Base-by-base conservation (phyloP, 805 yeast species). In the Blastobotrys robertii region DNA sequence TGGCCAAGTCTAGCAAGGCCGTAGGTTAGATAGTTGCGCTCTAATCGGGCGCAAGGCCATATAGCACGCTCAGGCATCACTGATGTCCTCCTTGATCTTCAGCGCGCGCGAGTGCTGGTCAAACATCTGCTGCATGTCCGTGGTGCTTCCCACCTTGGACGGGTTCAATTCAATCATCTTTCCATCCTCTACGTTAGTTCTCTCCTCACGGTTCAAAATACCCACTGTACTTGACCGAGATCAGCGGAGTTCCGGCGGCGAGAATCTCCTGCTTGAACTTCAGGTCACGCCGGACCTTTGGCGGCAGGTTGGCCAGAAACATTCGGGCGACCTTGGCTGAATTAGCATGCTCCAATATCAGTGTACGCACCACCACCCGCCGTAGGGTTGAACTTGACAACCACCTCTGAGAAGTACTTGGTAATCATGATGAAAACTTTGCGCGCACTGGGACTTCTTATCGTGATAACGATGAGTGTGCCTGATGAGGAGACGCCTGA, bases 81-180 rank as follows among this genome's bases (percentile, higher is more conserved):
- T 67, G 43, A 84, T 76, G 47, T 81, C 81, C 47, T 86, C 95
- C 55, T 83, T 71, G 52, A 87, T 69, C 46, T 78, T 78, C 53
- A 88, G 65, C 54, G 77, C 74, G 63, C 95, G 77, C 8, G 95
- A 85, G 57, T 88, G 94, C 44, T 83, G 70, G 58, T 88, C 94
- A 50, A 90, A 77, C 47, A 70, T 61, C 42, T 76, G 79, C 8
- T 74, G 65, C 52, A 87, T 64, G 50, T 87, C 95, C 14, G 63
- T 67, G 46, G 84, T 73, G 6, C 66, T 65, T 55, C 73, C 39
- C 30, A 44, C 60, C 6, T 53, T 56, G 2, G 70, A 59, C 8
- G 95, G 95, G 57, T 86, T 84, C 4, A 77, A 76, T 42, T 70
- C 73, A 64, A 84, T 63, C 4, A 70, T 73, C 39, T 77, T 73